Percentiles rank a stretch among this genome's conserved stretches.
phyloP scores from a whole-genome alignment of 805 yeast genomes.

The Vanderwaltozyma yarrowii region DNA sequence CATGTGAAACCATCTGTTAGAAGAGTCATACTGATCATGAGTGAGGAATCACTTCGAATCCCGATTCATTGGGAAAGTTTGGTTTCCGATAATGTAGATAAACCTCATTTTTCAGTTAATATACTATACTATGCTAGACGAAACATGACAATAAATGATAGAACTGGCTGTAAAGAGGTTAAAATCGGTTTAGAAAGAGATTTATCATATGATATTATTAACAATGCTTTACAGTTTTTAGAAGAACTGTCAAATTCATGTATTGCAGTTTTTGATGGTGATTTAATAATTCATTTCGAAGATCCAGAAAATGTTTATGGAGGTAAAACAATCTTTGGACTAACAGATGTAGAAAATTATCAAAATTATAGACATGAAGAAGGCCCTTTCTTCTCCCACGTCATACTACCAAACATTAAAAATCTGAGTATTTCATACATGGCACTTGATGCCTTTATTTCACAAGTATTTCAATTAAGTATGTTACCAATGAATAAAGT shows the following conservation, averaged over 20 bases:
- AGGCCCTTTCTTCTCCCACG: conserved; percentile 1
- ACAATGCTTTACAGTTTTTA: background rate
- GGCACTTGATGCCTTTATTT: conserved; percentile 15
- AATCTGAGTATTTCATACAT: conserved; percentile 12
- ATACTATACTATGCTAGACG: background rate
- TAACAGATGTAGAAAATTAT: background rate
- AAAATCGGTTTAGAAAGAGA: too few relatives aligned
- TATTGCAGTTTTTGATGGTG: background rate
- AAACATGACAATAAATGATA: background rate
- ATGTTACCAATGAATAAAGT: conserved; percentile 2
- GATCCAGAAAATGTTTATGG: background rate
- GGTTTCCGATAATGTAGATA: background rate
- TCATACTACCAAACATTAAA: conserved; percentile 9
- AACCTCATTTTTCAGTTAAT: background rate
- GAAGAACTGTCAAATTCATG: background rate
- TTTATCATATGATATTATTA: background rate
- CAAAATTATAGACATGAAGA: too few relatives aligned
- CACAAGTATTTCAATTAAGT: conserved; percentile 4
- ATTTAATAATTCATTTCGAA: conserved; percentile 6
- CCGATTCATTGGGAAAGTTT: background rate
- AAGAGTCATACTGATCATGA: background rate
- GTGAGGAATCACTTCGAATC: too few relatives aligned
- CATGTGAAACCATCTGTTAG: background rate
- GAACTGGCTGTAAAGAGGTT: too few relatives aligned
- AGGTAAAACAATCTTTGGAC: background rate